Evolutionary conservation across 2,329 filamentous ascomycete genomes (phyloP).

Genomic region (Diaporthe helianthi): DNA sequence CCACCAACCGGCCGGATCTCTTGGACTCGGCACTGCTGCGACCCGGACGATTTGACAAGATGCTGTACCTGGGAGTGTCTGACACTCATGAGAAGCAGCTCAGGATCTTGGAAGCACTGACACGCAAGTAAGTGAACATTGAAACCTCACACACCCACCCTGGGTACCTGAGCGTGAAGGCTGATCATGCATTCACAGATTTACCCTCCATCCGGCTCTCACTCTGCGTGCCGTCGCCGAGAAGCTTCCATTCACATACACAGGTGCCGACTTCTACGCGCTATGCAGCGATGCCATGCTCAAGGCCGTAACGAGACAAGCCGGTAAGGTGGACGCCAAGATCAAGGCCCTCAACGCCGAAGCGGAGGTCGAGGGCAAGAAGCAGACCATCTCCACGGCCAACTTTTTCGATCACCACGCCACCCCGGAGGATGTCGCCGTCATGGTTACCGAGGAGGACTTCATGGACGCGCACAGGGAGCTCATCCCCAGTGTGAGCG

Average conservation of each 20-base stretch:
- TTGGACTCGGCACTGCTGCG: slow-evolving; percentile 88
- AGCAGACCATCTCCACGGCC: slow-evolving; percentile 75
- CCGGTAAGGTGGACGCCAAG: slow-evolving; percentile 81
- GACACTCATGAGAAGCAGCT: slow-evolving; percentile 97
- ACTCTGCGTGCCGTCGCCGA: slow-evolving; percentile 78
- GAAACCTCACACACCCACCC: neutral
- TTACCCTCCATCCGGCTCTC: slow-evolving; percentile 80
- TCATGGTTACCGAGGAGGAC: slow-evolving; percentile 88
- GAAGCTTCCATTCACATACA: slow-evolving; percentile 91
- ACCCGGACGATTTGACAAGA: slow-evolving; percentile 95
- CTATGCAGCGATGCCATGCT: slow-evolving; percentile 98
- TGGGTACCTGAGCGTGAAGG: neutral
- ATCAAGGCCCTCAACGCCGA: slow-evolving; percentile 71
- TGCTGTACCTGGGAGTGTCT: slow-evolving; percentile 95
- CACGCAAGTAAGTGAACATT: slow-evolving; percentile 77
- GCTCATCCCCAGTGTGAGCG: slow-evolving; percentile 91
- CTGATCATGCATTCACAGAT: slow-evolving; percentile 58
- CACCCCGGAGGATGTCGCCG: slow-evolving; percentile 79
- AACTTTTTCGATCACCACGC: slow-evolving; percentile 97
- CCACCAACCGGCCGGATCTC: slow-evolving; percentile 92
- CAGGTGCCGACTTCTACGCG: slow-evolving; percentile 95
- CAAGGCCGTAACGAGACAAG: slow-evolving; percentile 94
- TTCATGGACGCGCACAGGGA: slow-evolving; percentile 83
- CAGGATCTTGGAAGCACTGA: slow-evolving; percentile 92
- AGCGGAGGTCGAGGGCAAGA: slow-evolving; percentile 37